Base-by-base conservation (phyloP, 805 yeast genomes). In the Soucietia sequanensis region DNA sequence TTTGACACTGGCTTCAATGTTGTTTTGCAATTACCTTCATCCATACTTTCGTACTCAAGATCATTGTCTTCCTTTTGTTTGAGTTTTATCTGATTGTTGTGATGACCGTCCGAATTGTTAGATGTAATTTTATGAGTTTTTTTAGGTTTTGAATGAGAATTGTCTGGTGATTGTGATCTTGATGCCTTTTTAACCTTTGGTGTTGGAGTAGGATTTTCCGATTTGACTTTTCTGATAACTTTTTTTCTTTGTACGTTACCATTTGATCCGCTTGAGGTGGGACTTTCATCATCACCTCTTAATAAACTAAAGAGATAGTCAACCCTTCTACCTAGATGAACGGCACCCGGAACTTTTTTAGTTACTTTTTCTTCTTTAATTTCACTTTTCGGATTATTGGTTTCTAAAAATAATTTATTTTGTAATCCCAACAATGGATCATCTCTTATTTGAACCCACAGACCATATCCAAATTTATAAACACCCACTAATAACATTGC, bases 391-490 rank as follows among this genome's bases (percentile, higher is more conserved):
- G 39, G 30, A 29, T 50, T 39, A 41, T 39, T 46, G 12, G 46
- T 43, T 35, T 76, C 82, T 48, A 93, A 69, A 51, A 79, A 93
- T 46, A 93, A 65, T 66, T 88, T 93, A 47, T 88, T 87, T 42
- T 87, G 84, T 41, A 93, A 68, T 8, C 89, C 90, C 39, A 93
- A 70, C 34, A 87, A 74, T 2, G 99, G 98, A 62, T 93, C 99
- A 62, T 93, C 99, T 54, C 99, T 73, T 30, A 93, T 90, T 52
- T 85, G 90, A 3, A 75, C 57, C 99, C 99, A 93, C 1, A 96
- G 81, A 12, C 98, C 98, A 58, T 88, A 90, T 0, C 99, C 99
- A 60, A 90, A 90, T 61, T 87, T 89, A 52, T 76, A 75, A 15
- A 91, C 84, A 44, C 99, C 99, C 23, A 85, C 77, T 41, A 93